Conservation (phyloP, 306 rosid genomes). For the Hylodesmum podocarpum region DNA sequence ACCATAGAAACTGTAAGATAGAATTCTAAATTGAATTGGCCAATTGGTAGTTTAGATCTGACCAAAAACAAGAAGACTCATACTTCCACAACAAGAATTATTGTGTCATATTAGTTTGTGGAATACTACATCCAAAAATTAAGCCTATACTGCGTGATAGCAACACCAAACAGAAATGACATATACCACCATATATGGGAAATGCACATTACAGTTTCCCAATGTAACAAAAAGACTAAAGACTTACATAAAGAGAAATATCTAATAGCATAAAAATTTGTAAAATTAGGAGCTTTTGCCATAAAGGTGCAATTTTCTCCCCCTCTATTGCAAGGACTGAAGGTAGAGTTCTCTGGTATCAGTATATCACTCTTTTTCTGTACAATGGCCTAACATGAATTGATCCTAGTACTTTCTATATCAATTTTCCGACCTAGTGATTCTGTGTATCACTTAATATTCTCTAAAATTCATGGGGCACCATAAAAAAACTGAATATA, state of each 20-base stretch:
- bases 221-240: background rate
- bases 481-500: background rate
- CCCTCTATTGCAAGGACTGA: background rate
- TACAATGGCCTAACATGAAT: no score
- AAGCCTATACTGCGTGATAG: background rate
- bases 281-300: background rate
- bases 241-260: background rate
- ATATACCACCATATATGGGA: background rate
- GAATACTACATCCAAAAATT: background rate
- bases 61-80: background rate
- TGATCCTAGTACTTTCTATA: no score
- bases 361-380: background rate
- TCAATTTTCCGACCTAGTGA: no score
- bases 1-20: background rate
- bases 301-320: background rate
- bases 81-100: background rate
- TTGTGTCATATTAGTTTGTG: background rate
- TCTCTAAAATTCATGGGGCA: background rate
- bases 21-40: background rate
- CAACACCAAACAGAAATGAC: slow-evolving; percentile 19
- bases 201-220: slow-evolving; percentile 9
- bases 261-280: background rate
- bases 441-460: no score
- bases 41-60: background rate
- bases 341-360: background rate